Evolutionary conservation across 2,329 filamentous ascomycete genomes (phyloP).

Genomic region (Ophiostoma triangulosporum): DNA sequence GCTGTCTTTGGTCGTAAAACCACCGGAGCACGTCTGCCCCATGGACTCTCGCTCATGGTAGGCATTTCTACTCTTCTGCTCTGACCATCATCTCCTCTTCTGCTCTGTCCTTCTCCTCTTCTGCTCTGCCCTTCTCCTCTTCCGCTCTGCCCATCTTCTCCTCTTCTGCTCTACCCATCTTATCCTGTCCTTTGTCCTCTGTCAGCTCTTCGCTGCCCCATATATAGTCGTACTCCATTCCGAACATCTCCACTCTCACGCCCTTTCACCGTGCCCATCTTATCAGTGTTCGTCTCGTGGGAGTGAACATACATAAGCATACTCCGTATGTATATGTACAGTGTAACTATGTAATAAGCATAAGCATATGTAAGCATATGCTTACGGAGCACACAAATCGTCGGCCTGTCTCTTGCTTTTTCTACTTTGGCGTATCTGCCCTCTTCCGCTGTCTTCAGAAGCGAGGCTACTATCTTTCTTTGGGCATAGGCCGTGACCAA

Average conservation of each 20-base stretch:
- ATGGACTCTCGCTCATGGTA: too few species aligned
- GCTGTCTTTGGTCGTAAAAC: too few species aligned
- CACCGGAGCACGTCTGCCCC: too few species aligned
- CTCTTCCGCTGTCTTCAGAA: background rate
- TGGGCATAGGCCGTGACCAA: background rate
- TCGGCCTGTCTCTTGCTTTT: background rate
- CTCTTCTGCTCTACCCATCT: background rate
- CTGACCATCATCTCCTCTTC: background rate
- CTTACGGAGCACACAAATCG: background rate
- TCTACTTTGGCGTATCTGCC: background rate
- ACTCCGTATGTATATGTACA: too few species aligned
- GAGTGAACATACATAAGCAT: too few species aligned
- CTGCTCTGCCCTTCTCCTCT: background rate
- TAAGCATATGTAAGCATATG: too few species aligned
- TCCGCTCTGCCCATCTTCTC: background rate
- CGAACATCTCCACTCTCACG: background rate
- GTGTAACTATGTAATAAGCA: too few species aligned
- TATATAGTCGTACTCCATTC: background rate
- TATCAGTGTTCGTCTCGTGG: background rate
- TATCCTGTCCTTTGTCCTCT: background rate
- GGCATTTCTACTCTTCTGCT: background rate
- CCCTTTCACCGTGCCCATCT: background rate
- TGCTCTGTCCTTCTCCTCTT: background rate
- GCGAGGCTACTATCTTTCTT: background rate
- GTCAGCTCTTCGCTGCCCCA: background rate